These are phyloP conservation scores for Metarhizium rileyi DNA, from an alignment of 2,329 filamentous ascomycete species.

Conservation along the genomic window DNA sequence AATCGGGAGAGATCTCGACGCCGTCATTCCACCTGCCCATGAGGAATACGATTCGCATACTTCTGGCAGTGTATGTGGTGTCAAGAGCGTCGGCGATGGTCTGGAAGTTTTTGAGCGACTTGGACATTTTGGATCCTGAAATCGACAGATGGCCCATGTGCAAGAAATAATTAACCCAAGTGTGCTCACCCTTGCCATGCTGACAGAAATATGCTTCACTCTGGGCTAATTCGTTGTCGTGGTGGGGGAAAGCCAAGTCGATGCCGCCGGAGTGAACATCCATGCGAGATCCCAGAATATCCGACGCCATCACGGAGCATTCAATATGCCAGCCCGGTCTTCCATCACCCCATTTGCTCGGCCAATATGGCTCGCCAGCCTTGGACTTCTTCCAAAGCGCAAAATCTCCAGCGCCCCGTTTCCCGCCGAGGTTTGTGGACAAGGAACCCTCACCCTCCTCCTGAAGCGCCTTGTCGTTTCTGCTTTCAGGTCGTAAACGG, in stretches of 20 bases:
- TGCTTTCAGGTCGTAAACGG: conserved; percentile 73
- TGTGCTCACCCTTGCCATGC: conserved; percentile 42
- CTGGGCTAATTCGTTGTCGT: conserved; percentile 87
- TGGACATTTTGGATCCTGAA: conserved; percentile 89
- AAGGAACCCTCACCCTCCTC: conserved; percentile 87
- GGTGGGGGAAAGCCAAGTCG: conserved; percentile 84
- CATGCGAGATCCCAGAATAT: conserved; percentile 73
- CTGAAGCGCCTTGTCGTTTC: conserved; percentile 71
- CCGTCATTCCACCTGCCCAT: conserved; percentile 85
- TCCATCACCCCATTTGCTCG: conserved; percentile 77
- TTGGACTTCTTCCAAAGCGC: conserved; percentile 91
- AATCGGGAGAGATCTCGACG: conserved; percentile 79
- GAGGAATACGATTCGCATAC: conserved; percentile 77
- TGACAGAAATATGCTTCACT: conserved; percentile 73
- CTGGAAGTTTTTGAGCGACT: conserved; percentile 90
- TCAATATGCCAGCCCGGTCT: conserved; percentile 96
- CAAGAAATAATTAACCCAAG: conserved; percentile 93
- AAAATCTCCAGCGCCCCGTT: conserved; percentile 75
- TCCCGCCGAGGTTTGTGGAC: conserved; percentile 50
- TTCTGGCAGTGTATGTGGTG: conserved; percentile 62
- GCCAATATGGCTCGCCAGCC: conserved; percentile 84
- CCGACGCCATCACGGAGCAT: conserved; percentile 91
- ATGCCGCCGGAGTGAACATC: conserved; percentile 92
- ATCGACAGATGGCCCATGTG: conserved; percentile 89
- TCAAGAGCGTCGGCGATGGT: conserved; percentile 77